phyloP scores from a whole-genome alignment of 805 yeast genomes.

The Hanseniaspora guilliermondii region DNA sequence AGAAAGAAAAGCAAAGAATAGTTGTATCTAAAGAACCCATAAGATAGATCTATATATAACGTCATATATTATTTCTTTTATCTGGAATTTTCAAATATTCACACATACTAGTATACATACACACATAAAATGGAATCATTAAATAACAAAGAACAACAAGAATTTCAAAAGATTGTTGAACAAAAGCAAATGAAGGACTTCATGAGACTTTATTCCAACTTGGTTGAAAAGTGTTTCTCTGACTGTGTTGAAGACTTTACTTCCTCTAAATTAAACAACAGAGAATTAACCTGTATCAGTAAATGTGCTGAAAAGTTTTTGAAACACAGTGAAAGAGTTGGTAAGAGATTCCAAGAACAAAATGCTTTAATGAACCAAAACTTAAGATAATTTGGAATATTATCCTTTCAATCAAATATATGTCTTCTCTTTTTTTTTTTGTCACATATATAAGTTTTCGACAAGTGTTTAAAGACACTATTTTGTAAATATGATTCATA shows the following conservation, averaged over 20 bases:
- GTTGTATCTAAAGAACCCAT: no score
- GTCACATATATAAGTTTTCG: not conserved
- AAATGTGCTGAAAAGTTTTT: conserved; percentile 95
- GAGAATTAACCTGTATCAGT: conserved; percentile 75
- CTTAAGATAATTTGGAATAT: conserved; percentile 28
- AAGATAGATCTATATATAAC: no score
- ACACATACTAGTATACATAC: not conserved
- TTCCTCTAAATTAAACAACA: conserved; percentile 68
- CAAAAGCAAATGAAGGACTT: conserved; percentile 97
- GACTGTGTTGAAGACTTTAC: conserved; percentile 99
- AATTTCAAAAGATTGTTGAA: conserved; percentile 88
- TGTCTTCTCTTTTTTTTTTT: no score
- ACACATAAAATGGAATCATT: conserved; percentile 68
- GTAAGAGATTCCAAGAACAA: conserved; percentile 97
- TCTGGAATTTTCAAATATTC: no score
- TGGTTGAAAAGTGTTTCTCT: conserved; percentile 91
- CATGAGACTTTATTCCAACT: conserved; percentile 89
- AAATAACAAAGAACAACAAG: conserved; percentile 91
- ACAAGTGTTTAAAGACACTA: no score
- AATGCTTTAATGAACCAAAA: conserved; percentile 70
- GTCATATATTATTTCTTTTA: no score
- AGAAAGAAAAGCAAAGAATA: no score
- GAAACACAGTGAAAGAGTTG: conserved; percentile 96
- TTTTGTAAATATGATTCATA: not conserved
- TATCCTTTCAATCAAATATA: no score